Percentiles rank a stretch among this genome's conserved stretches.
Conservation (phyloP, 1,284 basidiomycete genomes). For the Trichosporon sp. region DNA sequence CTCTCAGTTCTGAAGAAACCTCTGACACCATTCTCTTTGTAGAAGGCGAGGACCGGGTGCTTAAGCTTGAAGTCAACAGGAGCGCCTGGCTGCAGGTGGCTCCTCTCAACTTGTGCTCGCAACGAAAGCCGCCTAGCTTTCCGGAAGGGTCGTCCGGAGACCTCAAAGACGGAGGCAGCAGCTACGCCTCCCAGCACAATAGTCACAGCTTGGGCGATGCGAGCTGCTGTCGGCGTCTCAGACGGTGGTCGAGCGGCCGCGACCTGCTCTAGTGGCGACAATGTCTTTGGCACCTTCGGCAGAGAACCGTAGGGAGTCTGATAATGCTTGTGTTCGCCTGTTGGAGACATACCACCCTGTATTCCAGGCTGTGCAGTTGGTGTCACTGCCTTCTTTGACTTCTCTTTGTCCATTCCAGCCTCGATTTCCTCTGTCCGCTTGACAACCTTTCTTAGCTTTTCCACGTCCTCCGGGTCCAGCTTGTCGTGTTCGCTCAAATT, state of each 20-base stretch:
- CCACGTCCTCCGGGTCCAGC: background rate
- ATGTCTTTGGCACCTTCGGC: background rate
- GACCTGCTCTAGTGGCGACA: background rate
- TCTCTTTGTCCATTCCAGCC: background rate
- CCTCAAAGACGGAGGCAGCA: constrained; percentile 39
- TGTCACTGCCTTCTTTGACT: background rate
- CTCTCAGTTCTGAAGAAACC: background rate
- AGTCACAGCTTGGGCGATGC: constrained; percentile 43
- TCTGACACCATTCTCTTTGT: background rate
- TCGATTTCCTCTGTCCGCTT: background rate
- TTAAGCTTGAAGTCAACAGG: background rate
- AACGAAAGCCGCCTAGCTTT: constrained; percentile 10
- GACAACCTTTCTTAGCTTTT: background rate
- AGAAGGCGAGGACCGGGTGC: background rate
- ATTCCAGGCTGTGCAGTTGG: background rate
- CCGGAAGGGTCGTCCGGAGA: constrained; percentile 39
- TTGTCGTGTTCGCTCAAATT: background rate
- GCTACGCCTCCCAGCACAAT: constrained; percentile 44
- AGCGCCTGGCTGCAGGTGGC: background rate
- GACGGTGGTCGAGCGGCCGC: constrained; percentile 12
- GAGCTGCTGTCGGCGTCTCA: constrained; percentile 32
- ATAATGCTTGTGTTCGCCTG: background rate
- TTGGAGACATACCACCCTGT: background rate
- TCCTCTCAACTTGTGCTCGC: constrained; percentile 26
- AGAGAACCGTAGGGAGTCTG: background rate